Evolutionary conservation across 495 filamentous ascomycete genomes (phyloP).

Genomic region (Clohesyomyces aquaticus): DNA sequence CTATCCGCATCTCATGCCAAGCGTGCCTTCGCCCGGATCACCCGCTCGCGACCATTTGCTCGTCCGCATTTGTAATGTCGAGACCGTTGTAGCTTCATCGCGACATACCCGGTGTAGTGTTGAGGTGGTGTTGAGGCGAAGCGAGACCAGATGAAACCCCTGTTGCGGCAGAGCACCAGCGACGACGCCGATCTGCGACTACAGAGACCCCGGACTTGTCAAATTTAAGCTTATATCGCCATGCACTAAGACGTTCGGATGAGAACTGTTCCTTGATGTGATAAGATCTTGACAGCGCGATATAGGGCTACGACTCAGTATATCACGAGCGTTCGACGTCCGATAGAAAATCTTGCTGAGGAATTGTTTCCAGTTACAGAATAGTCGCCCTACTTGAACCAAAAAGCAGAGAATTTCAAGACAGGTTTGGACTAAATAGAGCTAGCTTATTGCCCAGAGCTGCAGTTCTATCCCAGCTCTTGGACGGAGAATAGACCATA

Average conservation of each 20-base stretch:
- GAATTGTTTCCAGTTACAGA: no score
- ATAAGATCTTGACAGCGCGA: not conserved
- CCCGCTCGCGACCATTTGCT: slow-evolving; percentile 11
- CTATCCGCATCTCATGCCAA: slow-evolving; percentile 11
- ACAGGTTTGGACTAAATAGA: no score
- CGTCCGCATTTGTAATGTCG: slow-evolving; percentile 11
- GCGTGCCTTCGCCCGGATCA: slow-evolving; percentile 16
- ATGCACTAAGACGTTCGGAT: slow-evolving; percentile 15
- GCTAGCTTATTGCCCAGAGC: no score
- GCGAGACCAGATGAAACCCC: slow-evolving; percentile 32
- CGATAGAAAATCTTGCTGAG: no score
- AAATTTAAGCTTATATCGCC: slow-evolving; percentile 8
- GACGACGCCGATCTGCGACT: slow-evolving; percentile 31
- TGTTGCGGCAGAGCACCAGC: no score
- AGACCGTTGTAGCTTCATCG: not conserved
- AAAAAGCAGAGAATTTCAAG: no score
- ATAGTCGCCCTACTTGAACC: no score
- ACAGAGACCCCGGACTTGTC: slow-evolving; percentile 2
- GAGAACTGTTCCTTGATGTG: not conserved
- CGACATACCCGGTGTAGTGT: not conserved
- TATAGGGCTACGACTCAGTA: not conserved
- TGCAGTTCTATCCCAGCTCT: no score
- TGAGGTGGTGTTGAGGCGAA: slow-evolving; percentile 18
- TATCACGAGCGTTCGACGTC: no score
- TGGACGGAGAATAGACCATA: no score